phyloP scores from a whole-genome alignment of 2,329 filamentous ascomycete genomes.

The Sporothrix schenckii region DNA sequence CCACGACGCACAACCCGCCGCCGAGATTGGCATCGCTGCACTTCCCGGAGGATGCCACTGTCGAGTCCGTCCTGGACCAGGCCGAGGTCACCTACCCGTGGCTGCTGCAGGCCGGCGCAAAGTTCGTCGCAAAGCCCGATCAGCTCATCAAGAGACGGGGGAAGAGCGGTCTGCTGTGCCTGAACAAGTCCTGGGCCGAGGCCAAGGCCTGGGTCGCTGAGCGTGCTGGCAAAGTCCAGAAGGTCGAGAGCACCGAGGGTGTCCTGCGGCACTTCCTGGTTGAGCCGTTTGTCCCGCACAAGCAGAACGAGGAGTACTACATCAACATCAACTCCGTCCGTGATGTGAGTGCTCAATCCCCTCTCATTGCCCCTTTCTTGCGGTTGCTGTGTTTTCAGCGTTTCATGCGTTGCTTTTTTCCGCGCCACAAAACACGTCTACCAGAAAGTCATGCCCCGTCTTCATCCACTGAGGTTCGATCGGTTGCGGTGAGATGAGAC shows the following conservation, averaged over 20 bases:
- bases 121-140: conserved; percentile 98
- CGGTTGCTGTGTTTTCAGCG: too few relatives aligned
- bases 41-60: conserved; percentile 85
- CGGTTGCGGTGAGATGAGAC: background rate
- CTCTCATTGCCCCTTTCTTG: background rate
- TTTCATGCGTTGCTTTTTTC: background rate
- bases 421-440: background rate
- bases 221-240: conserved; percentile 86
- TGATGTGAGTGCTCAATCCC: conserved; percentile 73
- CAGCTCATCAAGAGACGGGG: conserved; percentile 99
- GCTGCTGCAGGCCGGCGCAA: conserved; percentile 79
- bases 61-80: conserved; percentile 85
- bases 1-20: conserved; percentile 87
- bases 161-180: conserved; percentile 92
- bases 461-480: background rate
- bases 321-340: conserved; percentile 99
- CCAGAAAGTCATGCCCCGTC: background rate
- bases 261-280: conserved; percentile 93
- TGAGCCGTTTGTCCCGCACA: conserved; percentile 97
- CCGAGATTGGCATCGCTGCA: conserved; percentile 87
- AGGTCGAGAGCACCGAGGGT: conserved; percentile 90
- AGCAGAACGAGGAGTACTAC: conserved; percentile 96
- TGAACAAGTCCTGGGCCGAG: conserved; percentile 98
- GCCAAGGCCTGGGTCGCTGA: conserved; percentile 91
- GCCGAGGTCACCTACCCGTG: conserved; percentile 97